Conservation (phyloP, 1,139 yeast species). For the Wickerhamomyces sp. region DNA sequence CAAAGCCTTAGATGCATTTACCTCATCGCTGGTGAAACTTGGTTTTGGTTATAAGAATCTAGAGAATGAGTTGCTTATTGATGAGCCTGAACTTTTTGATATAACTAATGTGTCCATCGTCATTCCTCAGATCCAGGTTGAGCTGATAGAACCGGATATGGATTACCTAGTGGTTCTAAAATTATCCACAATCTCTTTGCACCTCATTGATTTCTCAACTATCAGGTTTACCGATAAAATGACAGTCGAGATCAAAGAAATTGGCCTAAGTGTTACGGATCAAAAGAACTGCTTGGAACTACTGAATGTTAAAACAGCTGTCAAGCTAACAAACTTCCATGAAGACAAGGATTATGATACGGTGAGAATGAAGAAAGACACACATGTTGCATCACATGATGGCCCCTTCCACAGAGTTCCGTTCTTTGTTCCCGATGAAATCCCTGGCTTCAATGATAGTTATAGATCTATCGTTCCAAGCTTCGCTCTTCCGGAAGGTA, state of each 20-base stretch:
- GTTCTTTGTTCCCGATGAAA: conserved; percentile 53
- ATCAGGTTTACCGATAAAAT: conserved; percentile 54
- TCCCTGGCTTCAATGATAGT: conserved; percentile 40
- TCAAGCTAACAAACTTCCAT: conserved; percentile 55
- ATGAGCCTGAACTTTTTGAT: conserved; percentile 58
- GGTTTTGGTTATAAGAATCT: conserved; percentile 62
- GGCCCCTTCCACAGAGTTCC: conserved; percentile 79
- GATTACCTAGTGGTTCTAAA: conserved; percentile 26
- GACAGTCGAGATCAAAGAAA: conserved; percentile 44
- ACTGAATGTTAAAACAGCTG: conserved; percentile 32
- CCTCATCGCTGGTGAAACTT: conserved; percentile 41
- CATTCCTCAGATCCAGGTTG: conserved; percentile 26
- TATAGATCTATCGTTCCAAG: conserved; percentile 56
- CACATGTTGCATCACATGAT: conserved; percentile 66
- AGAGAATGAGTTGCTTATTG: conserved; percentile 66
- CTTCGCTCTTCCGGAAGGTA: conserved; percentile 58
- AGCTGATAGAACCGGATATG: conserved; percentile 28
- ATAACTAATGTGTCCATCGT: conserved; percentile 48
- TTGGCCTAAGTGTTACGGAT: conserved; percentile 31
- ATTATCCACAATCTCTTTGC: conserved; percentile 38
- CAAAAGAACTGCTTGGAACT: conserved; percentile 5
- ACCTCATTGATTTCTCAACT: conserved; percentile 67
- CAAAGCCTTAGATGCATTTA: conserved; percentile 41
- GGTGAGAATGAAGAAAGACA: conserved; percentile 51
- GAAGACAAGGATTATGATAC: conserved; percentile 46